These are phyloP conservation scores for Eucalyptus pauciflora DNA, from an alignment of 345 rosid genomes.

Conservation along the genomic window DNA sequence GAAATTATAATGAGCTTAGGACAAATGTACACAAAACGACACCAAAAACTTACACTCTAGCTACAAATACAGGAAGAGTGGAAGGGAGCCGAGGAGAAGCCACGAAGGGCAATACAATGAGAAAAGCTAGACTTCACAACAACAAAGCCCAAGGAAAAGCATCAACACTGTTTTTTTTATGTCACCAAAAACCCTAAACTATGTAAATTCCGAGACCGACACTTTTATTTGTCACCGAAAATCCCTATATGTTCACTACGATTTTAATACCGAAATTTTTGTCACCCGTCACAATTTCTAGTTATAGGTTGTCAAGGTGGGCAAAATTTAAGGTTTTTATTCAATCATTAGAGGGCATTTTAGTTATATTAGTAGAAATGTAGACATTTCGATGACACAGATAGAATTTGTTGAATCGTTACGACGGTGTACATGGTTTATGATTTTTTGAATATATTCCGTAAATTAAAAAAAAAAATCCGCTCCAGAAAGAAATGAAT, in stretches of 20 bases:
- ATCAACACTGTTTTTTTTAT: too few species aligned
- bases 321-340: not conserved
- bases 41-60: too few species aligned
- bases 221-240: not conserved
- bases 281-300: too few species aligned
- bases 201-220: not conserved
- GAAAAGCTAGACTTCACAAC: too few species aligned
- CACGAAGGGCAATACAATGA: too few species aligned
- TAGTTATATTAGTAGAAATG: not conserved
- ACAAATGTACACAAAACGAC: too few species aligned
- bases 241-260: not conserved
- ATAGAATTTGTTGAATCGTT: accelerated
- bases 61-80: too few species aligned
- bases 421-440: not conserved
- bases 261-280: not conserved
- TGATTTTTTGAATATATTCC: not conserved
- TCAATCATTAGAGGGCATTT: not conserved
- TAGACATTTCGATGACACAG: not conserved
- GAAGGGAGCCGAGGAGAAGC: too few species aligned
- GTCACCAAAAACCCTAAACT: accelerated
- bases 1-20: too few species aligned
- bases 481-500: not conserved
- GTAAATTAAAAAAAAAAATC: not conserved
- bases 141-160: too few species aligned
- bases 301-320: not conserved